Evolutionary conservation across 2,329 filamentous ascomycete genomes (phyloP).

Genomic region (Aspergillus niger): DNA sequence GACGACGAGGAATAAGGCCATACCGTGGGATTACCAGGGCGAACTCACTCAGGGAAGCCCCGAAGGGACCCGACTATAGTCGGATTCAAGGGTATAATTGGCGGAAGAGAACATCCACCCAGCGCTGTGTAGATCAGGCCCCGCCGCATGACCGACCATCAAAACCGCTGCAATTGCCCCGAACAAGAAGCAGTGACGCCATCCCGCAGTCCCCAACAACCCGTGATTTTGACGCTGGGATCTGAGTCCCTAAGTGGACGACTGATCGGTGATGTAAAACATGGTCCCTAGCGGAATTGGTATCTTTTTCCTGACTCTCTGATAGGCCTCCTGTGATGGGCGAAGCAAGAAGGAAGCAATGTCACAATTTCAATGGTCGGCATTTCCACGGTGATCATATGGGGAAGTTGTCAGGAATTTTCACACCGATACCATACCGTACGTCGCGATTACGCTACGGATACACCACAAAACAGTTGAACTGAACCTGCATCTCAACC

Average conservation of each 20-base stretch:
- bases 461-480: neutral
- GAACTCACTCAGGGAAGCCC: conserved; percentile 9
- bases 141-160: conserved; percentile 22
- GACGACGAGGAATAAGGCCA: neutral
- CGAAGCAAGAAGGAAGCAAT: neutral
- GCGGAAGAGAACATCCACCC: conserved; percentile 15
- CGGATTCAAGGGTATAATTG: conserved; percentile 12
- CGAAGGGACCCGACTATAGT: conserved; percentile 18
- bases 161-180: conserved; percentile 24
- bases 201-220: conserved; percentile 21
- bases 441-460: neutral
- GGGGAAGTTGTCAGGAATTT: neutral
- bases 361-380: neutral
- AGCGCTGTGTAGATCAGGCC: conserved; percentile 16
- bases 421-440: conserved; percentile 3
- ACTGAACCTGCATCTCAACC: neutral
- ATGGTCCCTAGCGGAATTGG: conserved; percentile 1
- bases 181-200: conserved; percentile 28
- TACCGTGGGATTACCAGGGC: neutral
- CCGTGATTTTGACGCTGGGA: conserved; percentile 16
- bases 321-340: conserved; percentile 2
- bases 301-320: conserved; percentile 1
- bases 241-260: conserved; percentile 6
- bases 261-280: conserved; percentile 19
- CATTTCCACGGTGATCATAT: conserved; percentile 1